phyloP scores from a whole-genome alignment of 768 basidiomycete species.

The Trametopsis cervina region DNA sequence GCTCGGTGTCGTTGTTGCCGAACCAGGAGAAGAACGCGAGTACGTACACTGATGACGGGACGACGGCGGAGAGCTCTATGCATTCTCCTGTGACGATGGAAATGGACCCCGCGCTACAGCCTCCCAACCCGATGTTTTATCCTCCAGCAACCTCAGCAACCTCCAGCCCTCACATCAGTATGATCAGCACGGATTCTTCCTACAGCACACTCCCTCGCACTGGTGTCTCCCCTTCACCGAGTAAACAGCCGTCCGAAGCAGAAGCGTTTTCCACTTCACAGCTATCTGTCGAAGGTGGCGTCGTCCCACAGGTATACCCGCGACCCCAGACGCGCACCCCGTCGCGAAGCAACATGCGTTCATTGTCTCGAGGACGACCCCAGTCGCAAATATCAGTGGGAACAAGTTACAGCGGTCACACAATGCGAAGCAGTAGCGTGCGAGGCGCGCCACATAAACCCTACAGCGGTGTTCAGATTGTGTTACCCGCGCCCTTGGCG shows the following conservation, averaged over 20 bases:
- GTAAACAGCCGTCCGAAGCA: conserved; percentile 7
- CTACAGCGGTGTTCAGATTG: conserved; percentile 54
- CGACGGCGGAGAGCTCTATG: conserved; percentile 15
- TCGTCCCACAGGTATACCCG: conserved; percentile 1
- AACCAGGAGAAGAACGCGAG: conserved; percentile 14
- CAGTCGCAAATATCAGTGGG: conserved; percentile 30
- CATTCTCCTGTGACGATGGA: conserved; percentile 8
- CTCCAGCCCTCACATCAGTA: conserved; percentile 14
- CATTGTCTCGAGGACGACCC: conserved; percentile 24
- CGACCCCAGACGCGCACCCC: conserved; percentile 12
- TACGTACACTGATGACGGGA: conserved; percentile 13
- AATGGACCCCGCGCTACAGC: conserved; percentile 7
- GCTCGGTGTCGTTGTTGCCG: conserved; percentile 17
- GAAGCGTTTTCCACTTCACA: too few species aligned
- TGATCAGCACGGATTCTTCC: conserved; percentile 12
- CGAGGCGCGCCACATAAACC: conserved; percentile 58
- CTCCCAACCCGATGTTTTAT: conserved; percentile 17
- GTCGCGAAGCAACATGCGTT: background rate
- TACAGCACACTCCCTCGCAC: conserved; percentile 4
- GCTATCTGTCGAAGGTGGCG: conserved; percentile 5
- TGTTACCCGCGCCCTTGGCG: conserved; percentile 59
- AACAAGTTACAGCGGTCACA: conserved; percentile 23
- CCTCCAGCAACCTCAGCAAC: conserved; percentile 1
- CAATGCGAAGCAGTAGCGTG: conserved; percentile 29
- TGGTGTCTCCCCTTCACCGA: conserved; percentile 3